Evolutionary conservation across 75 land plant species (phyloP).

Genomic region (Larix kaempferi): DNA sequence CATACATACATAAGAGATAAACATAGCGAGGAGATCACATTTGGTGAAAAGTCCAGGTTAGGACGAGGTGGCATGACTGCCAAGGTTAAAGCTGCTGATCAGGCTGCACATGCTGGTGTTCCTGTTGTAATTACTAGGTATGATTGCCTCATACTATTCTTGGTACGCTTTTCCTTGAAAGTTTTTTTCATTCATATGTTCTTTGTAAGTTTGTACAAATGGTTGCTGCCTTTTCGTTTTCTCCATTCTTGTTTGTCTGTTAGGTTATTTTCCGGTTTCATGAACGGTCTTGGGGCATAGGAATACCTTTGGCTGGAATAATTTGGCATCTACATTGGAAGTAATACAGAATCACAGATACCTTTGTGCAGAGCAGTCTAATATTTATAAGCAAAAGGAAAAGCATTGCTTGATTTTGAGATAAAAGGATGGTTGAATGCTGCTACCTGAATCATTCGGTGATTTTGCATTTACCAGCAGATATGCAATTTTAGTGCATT

Average conservation of each 20-base stretch:
- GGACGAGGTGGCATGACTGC: constrained; percentile 99
- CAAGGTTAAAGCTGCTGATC: constrained; percentile 86
- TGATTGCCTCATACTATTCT: neutral
- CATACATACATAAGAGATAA: constrained; percentile 75
- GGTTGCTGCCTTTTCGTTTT: neutral
- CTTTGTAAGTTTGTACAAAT: neutral
- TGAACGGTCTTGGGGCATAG: neutral
- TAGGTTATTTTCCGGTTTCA: no score
- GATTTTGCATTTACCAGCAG: no score
- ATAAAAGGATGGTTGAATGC: no score
- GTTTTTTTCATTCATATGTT: neutral
- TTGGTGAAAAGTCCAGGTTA: constrained; percentile 94
- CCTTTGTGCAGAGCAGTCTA: no score
- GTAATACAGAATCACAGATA: no score
- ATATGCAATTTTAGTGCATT: no score
- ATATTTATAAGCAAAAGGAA: no score
- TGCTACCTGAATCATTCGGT: no score
- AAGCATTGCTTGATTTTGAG: no score
- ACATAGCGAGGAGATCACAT: constrained; percentile 82
- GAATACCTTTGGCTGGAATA: no score
- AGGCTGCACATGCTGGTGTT: constrained; percentile 78
- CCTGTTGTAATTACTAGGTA: constrained; percentile 96
- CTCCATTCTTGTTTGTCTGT: neutral
- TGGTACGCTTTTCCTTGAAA: neutral
- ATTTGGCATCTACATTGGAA: no score